These are phyloP conservation scores for Phalaenopsis equestris DNA, from an alignment of 106 monocot species.

Conservation along the genomic window DNA sequence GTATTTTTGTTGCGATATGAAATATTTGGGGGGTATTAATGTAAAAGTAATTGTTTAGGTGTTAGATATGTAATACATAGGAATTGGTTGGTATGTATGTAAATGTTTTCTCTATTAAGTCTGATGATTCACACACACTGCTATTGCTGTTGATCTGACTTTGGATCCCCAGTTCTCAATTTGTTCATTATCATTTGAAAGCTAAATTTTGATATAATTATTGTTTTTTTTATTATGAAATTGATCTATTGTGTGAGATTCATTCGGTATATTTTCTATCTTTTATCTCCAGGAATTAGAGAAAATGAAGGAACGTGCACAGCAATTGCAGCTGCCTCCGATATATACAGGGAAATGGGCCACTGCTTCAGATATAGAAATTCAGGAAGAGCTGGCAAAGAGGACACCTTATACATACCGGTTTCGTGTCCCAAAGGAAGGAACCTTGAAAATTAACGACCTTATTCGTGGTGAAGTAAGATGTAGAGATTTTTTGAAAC, in stretches of 20 bases:
- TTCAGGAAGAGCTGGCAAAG: slow-evolving; percentile 68
- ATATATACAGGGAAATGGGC: slow-evolving; percentile 95
- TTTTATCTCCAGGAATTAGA: slow-evolving; percentile 66
- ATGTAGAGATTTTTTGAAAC: slow-evolving; percentile 3
- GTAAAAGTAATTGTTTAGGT: too few species aligned
- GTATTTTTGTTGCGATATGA: too few species aligned
- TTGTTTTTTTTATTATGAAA: not conserved
- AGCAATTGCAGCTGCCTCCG: slow-evolving; percentile 79
- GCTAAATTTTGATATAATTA: not conserved
- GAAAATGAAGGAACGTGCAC: slow-evolving; percentile 91
- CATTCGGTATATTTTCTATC: not conserved
- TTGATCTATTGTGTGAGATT: not conserved
- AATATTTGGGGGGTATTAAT: too few species aligned
- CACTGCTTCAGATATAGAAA: slow-evolving; percentile 67
- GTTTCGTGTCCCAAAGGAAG: slow-evolving; percentile 90
- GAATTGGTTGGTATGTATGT: too few species aligned
- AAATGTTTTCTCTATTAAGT: too few species aligned
- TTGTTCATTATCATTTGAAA: not conserved
- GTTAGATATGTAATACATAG: too few species aligned
- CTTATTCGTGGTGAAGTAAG: slow-evolving; percentile 97
- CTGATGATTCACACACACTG: too few species aligned
- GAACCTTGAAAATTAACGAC: slow-evolving; percentile 71
- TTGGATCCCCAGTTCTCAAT: not conserved
- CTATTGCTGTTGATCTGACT: too few species aligned
- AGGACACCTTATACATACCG: slow-evolving; percentile 92